Conservation (phyloP, 495 filamentous ascomycete species). For the Echria macrotheca region DNA sequence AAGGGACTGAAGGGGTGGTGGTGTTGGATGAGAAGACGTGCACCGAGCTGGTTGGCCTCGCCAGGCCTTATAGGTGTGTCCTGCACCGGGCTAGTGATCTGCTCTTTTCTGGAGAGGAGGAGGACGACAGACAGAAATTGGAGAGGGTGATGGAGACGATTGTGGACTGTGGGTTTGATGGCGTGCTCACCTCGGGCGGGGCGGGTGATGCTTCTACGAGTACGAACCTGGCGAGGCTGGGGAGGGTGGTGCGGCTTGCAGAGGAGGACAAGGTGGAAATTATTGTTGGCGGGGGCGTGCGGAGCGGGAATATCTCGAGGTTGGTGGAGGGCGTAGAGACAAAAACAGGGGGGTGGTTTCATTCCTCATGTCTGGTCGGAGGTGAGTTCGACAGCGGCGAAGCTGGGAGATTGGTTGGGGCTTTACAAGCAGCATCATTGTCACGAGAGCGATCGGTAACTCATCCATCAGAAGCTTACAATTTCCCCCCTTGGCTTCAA, state of each 20-base stretch:
- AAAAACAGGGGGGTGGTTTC: background rate
- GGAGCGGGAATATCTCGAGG: conserved; percentile 24
- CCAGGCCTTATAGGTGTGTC: conserved; percentile 24
- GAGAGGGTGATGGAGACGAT: conserved; percentile 24
- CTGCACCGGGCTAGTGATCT: conserved; percentile 42
- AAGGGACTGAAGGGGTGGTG: conserved; percentile 9
- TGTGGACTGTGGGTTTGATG: conserved; percentile 28
- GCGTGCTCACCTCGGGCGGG: conserved; percentile 39
- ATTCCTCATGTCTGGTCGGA: conserved; percentile 3
- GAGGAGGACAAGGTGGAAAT: conserved; percentile 23
- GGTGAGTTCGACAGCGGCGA: background rate
- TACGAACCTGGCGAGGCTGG: conserved; percentile 24
- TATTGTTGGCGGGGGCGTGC: conserved; percentile 39
- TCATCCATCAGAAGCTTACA: background rate
- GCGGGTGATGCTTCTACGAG: conserved; percentile 21
- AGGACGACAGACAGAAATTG: conserved; percentile 1
- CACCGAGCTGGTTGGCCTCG: conserved; percentile 19
- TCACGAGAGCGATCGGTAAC: background rate
- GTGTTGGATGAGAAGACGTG: conserved; percentile 25
- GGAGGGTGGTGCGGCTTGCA: conserved; percentile 19
- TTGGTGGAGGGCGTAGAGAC: conserved; percentile 11
- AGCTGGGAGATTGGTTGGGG: background rate
- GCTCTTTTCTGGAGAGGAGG: conserved; percentile 13
- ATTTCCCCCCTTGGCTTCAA: background rate
- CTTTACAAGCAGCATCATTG: background rate